Evolutionary conservation across 495 filamentous ascomycete species (phyloP).

Genomic region (Penicillium mononematosum): DNA sequence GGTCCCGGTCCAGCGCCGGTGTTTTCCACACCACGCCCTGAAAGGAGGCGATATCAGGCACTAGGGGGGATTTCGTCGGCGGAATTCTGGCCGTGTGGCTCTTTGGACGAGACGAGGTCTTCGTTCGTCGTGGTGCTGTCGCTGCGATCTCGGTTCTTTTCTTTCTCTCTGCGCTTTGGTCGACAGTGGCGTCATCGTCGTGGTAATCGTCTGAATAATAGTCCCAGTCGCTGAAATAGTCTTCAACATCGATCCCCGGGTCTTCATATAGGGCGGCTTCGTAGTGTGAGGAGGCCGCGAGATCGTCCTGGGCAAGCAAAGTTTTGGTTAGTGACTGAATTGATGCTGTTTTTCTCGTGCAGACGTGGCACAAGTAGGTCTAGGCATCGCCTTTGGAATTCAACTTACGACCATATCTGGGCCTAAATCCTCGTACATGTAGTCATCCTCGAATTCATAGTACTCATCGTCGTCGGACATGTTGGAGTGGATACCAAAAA

Average conservation of each 20-base stretch:
- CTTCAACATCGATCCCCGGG: slow-evolving; percentile 41
- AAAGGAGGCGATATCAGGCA: slow-evolving; percentile 34
- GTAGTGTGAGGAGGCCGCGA: slow-evolving; percentile 44
- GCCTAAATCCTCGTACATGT: slow-evolving; percentile 43
- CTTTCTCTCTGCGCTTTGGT: slow-evolving; percentile 9
- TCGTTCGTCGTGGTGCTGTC: slow-evolving; percentile 16
- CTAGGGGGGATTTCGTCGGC: slow-evolving; percentile 8
- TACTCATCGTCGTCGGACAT: slow-evolving; percentile 56
- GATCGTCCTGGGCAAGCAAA: slow-evolving; percentile 44
- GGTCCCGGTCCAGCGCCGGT: slow-evolving; percentile 22
- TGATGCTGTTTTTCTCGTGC: slow-evolving; percentile 6
- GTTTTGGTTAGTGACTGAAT: not conserved
- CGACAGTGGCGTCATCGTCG: slow-evolving; percentile 44
- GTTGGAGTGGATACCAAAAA: slow-evolving; percentile 10
- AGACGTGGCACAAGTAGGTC: not conserved
- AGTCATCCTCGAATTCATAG: slow-evolving; percentile 47
- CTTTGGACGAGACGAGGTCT: not conserved
- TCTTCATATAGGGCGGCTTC: slow-evolving; percentile 45
- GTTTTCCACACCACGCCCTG: slow-evolving; percentile 44
- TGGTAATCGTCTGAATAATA: slow-evolving; percentile 53
- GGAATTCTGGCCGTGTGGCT: slow-evolving; percentile 2
- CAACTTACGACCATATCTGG: slow-evolving; percentile 44
- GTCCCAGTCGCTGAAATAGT: slow-evolving; percentile 51
- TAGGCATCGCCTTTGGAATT: not conserved
- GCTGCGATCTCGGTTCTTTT: slow-evolving; percentile 14